Evolutionary conservation across 495 filamentous ascomycete genomes (phyloP).

Genomic region (Tuber umbilicatum): DNA sequence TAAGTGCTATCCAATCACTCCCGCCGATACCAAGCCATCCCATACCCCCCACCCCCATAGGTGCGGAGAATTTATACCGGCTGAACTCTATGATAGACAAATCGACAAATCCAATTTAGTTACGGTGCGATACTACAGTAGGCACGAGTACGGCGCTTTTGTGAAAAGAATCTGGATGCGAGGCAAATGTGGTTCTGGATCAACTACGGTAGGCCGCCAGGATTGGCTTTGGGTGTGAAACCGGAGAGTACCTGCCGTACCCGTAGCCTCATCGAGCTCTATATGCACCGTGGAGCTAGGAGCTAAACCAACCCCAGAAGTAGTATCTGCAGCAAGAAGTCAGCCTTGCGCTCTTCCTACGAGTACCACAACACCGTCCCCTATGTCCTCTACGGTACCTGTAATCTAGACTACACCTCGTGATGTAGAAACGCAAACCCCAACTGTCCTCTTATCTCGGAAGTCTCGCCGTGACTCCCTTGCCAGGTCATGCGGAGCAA

Average conservation of each 20-base stretch:
- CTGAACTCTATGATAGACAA: not conserved
- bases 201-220: too few relatives aligned
- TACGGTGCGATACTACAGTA: not conserved
- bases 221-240: too few relatives aligned
- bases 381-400: not conserved
- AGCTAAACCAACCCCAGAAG: not conserved
- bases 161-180: too few relatives aligned
- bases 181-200: too few relatives aligned
- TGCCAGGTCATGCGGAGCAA: not conserved
- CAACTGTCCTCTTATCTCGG: not conserved
- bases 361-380: not conserved
- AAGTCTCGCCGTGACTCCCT: not conserved
- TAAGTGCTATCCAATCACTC: not conserved
- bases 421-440: not conserved
- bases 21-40: not conserved
- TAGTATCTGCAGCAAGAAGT: not conserved
- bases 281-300: not conserved
- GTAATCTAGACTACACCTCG: not conserved
- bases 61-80: not conserved
- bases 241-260: too few relatives aligned
- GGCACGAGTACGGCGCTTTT: too few relatives aligned
- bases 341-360: not conserved
- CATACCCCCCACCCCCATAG: not conserved
- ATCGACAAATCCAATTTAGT: not conserved
- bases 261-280: not conserved